Evolutionary conservation across 306 rosid species (phyloP), one percentile per base, ranked within the genome.

Genomic region (Gleditsia sinensis): DNA sequence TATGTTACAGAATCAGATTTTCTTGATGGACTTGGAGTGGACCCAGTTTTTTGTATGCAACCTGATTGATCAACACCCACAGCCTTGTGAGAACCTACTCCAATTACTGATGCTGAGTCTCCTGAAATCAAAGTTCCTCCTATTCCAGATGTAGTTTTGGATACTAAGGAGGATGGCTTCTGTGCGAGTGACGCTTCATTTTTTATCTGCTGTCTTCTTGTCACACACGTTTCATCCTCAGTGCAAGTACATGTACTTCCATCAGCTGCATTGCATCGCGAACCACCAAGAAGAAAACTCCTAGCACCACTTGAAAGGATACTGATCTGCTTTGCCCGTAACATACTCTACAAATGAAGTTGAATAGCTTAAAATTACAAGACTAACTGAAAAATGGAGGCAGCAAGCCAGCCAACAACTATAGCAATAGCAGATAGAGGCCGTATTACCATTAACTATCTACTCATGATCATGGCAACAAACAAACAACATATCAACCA

Each of bases 301-400:
- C 98, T 85, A 17, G 97, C 98, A 78, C 91, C 78, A 71, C 79
- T 89, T 24, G 98, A 91, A 68, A 94, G 90, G 49, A 78, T 71
- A 74, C 90, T 50, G 24, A 94, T 84, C 46, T 88, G 94, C 90
- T 94, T 94, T 68, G 90, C 90, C 65, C 97, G 83, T 65, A 94
- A 85, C 89, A 94, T 90, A 68, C 77, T 92, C 88, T 85, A 84
- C 64, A 39, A 73, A 76, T 43, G 66, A 60, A 66, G 68, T 54
- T 45, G 59, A 62, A 75, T 5, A 66, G 39, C 74, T 80, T 57
- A 45, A 1, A 7, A 69, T 56, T 33, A 70, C 10, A 40, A 69
- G 56, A 69, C 23, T 7, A 20, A 49, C 73, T 30, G 40, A 13
- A 62, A 48, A 62, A 20, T 0, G 27, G 19, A 45, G 53, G 46